Percentiles rank a stretch among this genome's conserved stretches.
Evolutionary conservation across 345 rosid genomes (phyloP).

Genomic region (Gossypium thurberi): DNA sequence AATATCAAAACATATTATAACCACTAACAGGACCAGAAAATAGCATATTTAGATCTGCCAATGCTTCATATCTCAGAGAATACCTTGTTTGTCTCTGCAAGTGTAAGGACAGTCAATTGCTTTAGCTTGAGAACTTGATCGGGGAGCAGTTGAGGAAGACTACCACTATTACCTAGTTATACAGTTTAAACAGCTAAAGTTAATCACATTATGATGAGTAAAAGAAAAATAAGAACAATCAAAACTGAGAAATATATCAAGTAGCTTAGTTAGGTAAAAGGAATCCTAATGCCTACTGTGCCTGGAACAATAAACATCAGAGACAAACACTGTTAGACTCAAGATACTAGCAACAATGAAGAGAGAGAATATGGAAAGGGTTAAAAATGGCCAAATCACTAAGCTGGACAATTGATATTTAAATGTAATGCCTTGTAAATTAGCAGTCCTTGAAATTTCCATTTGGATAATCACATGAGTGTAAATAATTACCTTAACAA

Average conservation of each 20-base stretch:
- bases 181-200: constrained; percentile 8
- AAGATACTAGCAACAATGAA: no score
- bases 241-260: not conserved
- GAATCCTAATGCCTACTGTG: no score
- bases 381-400: not conserved
- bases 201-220: not conserved
- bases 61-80: not conserved
- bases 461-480: not conserved
- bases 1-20: not conserved
- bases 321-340: not conserved
- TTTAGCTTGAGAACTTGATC: constrained; percentile 83
- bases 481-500: not conserved
- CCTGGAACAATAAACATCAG: not conserved
- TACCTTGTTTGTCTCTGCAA: constrained; percentile 88
- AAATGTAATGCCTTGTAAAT: not conserved
- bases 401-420: not conserved
- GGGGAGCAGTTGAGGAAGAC: constrained; percentile 56
- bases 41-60: not conserved
- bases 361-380: not conserved
- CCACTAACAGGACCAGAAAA: not conserved
- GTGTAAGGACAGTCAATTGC: constrained; percentile 91
- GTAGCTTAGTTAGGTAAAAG: not conserved
- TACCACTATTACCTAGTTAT: constrained; percentile 47
- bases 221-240: not conserved
- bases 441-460: not conserved